Percentiles rank a stretch among this genome's conserved stretches.
Evolutionary conservation across 2,329 filamentous ascomycete species (phyloP).

Genomic region (Cladosporium oxysporum): DNA sequence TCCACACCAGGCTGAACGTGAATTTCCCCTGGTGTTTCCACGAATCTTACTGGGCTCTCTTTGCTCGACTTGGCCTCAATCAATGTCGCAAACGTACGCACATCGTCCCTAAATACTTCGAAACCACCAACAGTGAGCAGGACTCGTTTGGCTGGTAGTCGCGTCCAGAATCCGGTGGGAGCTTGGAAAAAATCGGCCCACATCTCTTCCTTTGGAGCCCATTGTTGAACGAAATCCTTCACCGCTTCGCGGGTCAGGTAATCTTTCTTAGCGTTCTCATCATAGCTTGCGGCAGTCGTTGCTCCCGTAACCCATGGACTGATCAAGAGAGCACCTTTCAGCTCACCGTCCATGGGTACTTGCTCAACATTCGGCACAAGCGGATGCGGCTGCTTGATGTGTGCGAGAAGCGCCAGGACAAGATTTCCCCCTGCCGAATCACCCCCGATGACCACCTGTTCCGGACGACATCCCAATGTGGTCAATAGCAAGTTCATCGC

Average conservation of each 20-base stretch:
- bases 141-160: background rate
- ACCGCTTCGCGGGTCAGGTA: background rate
- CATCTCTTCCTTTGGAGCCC: background rate
- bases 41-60: background rate
- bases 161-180: background rate
- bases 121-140: slow-evolving; percentile 1
- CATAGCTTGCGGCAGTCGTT: background rate
- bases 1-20: slow-evolving; percentile 10
- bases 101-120: slow-evolving; percentile 6
- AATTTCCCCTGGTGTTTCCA: background rate
- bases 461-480: background rate
- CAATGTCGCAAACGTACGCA: background rate
- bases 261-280: background rate
- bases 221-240: background rate
- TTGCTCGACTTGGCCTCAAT: background rate
- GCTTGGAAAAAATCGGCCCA: slow-evolving; percentile 5
- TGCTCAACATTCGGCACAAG: slow-evolving; percentile 40
- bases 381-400: slow-evolving; percentile 59
- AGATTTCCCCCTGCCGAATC: slow-evolving; percentile 58
- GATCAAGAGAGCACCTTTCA: slow-evolving; percentile 8
- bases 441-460: slow-evolving; percentile 50
- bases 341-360: background rate
- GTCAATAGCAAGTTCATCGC: slow-evolving; percentile 45
- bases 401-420: slow-evolving; percentile 48
- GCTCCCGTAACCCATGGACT: slow-evolving; percentile 1